Evolutionary conservation across 202 grass and related monocot species (phyloP).

Genomic region (Eragrostis tef): DNA sequence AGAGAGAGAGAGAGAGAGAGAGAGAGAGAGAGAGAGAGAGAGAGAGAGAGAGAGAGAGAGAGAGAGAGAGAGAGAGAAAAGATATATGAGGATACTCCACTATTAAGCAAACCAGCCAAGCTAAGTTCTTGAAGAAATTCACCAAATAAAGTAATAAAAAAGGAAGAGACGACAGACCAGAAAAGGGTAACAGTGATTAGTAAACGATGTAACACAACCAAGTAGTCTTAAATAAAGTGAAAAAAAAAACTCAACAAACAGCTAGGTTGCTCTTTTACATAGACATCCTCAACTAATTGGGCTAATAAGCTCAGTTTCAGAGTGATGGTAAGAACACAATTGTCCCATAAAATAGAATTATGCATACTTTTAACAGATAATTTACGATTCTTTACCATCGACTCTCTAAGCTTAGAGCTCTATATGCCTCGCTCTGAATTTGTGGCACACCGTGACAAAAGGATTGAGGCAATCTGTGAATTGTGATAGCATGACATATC

Average conservation of each 20-base stretch:
- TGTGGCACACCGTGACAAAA: background rate
- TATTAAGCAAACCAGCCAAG: background rate
- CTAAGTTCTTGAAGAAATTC: background rate
- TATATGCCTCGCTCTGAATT: background rate
- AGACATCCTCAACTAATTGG: background rate
- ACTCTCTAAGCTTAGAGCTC: background rate
- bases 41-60: too few species aligned
- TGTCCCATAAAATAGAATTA: background rate
- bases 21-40: too few species aligned
- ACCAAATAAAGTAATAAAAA: background rate
- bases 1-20: too few species aligned
- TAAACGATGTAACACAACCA: too few species aligned
- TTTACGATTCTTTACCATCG: background rate
- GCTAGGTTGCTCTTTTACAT: background rate
- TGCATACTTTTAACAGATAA: background rate
- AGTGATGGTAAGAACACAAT: too few species aligned
- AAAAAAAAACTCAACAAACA: too few species aligned
- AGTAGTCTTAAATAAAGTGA: too few species aligned
- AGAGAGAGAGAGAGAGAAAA: too few species aligned
- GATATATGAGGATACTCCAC: background rate
- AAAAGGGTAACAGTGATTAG: too few species aligned
- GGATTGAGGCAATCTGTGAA: background rate
- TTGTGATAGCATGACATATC: background rate
- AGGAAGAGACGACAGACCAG: too few species aligned
- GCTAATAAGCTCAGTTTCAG: background rate